Evolutionary conservation across 345 rosid species (phyloP).

Genomic region (Firmiana major): DNA sequence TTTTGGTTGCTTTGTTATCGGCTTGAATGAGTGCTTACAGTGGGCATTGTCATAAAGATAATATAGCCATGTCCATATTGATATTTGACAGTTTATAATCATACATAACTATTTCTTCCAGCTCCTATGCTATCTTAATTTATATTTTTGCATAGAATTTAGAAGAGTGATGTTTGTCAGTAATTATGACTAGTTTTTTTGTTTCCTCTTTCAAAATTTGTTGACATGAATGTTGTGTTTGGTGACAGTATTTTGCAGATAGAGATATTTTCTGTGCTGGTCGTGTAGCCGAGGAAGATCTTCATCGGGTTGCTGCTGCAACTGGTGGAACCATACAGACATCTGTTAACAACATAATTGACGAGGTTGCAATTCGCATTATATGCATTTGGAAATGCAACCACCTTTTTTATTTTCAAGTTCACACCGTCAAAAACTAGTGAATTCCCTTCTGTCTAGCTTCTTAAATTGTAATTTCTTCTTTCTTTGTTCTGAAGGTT

Average conservation of each 20-base stretch:
- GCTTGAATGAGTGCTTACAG: neutral
- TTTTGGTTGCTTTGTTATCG: neutral
- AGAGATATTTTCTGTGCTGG: constrained; percentile 99
- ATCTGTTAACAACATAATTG: constrained; percentile 85
- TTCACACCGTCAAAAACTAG: neutral
- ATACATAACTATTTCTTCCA: neutral
- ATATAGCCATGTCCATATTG: neutral
- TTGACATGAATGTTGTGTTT: constrained; percentile 2
- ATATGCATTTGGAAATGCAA: constrained; percentile 1
- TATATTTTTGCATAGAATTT: neutral
- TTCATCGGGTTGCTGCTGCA: constrained; percentile 92
- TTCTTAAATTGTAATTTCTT: neutral
- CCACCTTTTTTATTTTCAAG: constrained; percentile 1
- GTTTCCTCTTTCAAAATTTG: neutral
- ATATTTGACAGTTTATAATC: neutral
- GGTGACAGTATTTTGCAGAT: constrained; percentile 91
- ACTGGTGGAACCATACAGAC: constrained; percentile 96
- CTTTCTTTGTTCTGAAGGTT: constrained; percentile 48
- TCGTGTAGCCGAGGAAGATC: constrained; percentile 95
- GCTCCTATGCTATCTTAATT: neutral
- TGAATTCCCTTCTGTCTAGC: constrained; percentile 1
- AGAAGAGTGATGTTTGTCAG: neutral
- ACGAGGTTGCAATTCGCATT: constrained; percentile 51
- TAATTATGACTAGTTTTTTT: neutral
- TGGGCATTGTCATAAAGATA: neutral